Base-by-base conservation (phyloP, 768 basidiomycete species). In the Termitomyces sp. region DNA sequence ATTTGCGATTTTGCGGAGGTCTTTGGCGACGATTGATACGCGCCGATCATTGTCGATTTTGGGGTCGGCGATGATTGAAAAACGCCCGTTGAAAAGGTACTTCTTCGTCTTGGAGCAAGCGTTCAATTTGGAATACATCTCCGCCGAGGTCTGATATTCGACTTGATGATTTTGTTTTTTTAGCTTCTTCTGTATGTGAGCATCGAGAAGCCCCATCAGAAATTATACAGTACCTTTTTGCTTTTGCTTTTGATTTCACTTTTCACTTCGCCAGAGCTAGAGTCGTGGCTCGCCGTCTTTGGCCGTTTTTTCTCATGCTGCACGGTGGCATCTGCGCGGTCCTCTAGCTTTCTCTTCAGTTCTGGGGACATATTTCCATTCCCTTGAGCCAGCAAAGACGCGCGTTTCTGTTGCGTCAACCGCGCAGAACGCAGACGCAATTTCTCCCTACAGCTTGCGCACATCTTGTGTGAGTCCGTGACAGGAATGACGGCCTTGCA, bases 111-210 rank as follows among this genome's bases (percentile, higher is more conserved):
- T 59, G 0, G 58, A 42, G 8, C 36, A 32, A 5, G 16, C 8
- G 48, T 62, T 67, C 32, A 69, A 55, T 2, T 64, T 63, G 2
- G 62, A 60, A 60, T 72, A 73, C 36, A 73, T 65, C 3, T 62
- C 64, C 4, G 59, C 59, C 12, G 73, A 71, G 5, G 60, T 66
- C 56, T 71, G 72, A 29, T 70, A 74, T 57, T 73, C 69, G 26
- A 32, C 46, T 26, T n/a, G n/a, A n/a, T n/a, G n/a, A n/a, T n/a
- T n/a, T n/a, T 31, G 14, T 9, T 48, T n/a, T 32, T 27, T 20
- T 5, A 5, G n/a, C 14, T 55, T 46, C 9, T 27, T 39, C 53
- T 46, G 37, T 10, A 27, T 16, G 5, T 2, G 8, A 27, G 34
- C 16, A 55, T 27, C 14, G 9, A n/a, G 7, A 13, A 20, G 4